A percentile compares a stretch with the other conserved stretches of the same genome.
Evolutionary conservation across 768 basidiomycete species (phyloP).

Genomic region (Tylopilus rubrobrunneus): DNA sequence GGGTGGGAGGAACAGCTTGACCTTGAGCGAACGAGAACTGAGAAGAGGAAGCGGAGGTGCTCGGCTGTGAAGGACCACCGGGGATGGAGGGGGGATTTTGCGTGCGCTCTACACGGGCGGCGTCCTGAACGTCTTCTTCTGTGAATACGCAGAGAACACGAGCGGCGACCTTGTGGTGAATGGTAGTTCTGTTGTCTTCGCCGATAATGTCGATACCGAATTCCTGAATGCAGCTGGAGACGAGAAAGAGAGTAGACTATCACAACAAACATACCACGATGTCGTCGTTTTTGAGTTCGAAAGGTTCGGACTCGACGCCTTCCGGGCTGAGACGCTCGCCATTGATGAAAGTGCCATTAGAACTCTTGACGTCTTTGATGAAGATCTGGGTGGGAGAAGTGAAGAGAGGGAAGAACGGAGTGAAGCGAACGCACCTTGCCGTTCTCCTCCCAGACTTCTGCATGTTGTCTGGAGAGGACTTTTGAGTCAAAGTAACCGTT

Average conservation of each 20-base stretch:
- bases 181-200: slow-evolving; percentile 96
- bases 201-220: slow-evolving; percentile 99
- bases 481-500: slow-evolving; percentile 99
- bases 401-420: slow-evolving; percentile 5
- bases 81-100: slow-evolving; percentile 38
- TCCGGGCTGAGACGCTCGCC: slow-evolving; percentile 88
- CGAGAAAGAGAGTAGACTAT: slow-evolving; percentile 4
- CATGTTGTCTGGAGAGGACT: slow-evolving; percentile 89
- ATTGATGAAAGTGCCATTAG: slow-evolving; percentile 98
- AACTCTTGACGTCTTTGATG: slow-evolving; percentile 98
- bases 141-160: slow-evolving; percentile 86
- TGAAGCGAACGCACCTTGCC: slow-evolving; percentile 59
- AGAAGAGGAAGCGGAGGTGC: slow-evolving; percentile 21
- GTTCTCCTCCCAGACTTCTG: slow-evolving; percentile 95
- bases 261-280: slow-evolving; percentile 69
- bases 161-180: slow-evolving; percentile 98
- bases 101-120: slow-evolving; percentile 66
- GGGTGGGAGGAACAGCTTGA: slow-evolving; percentile 32
- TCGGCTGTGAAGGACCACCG: slow-evolving; percentile 35
- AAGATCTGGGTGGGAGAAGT: slow-evolving; percentile 58
- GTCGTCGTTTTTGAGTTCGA: slow-evolving; percentile 92
- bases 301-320: slow-evolving; percentile 87
- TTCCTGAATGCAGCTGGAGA: slow-evolving; percentile 52
- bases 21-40: slow-evolving; percentile 43
- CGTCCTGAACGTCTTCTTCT: slow-evolving; percentile 78